These are phyloP conservation scores for Colletotrichum magnum DNA, from an alignment of 2,329 filamentous ascomycete genomes.

Conservation along the genomic window DNA sequence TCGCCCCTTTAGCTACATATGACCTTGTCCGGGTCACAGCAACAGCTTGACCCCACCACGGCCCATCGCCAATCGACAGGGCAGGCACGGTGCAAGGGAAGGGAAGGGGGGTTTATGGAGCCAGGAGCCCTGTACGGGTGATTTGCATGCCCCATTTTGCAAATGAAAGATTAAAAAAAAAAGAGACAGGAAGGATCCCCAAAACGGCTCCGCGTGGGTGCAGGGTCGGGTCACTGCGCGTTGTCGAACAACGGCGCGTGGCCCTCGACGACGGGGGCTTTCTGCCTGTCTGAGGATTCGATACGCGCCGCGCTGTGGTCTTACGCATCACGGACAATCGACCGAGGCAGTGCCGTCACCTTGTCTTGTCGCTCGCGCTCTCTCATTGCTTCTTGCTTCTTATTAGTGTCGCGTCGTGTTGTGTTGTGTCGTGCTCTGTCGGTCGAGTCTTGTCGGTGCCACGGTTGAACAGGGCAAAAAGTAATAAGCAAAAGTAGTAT, in stretches of 20 bases:
- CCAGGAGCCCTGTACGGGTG: constrained; percentile 8
- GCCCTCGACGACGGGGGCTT: not conserved
- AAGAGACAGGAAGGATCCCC: not conserved
- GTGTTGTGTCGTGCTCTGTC: not conserved
- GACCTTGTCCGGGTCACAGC: not conserved
- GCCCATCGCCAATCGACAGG: constrained; percentile 25
- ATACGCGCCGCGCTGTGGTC: constrained; percentile 3
- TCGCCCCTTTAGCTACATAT: constrained; percentile 29
- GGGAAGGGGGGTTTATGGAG: not conserved
- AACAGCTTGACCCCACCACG: constrained; percentile 1
- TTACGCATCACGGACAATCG: constrained; percentile 11
- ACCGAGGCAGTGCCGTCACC: constrained; percentile 22
- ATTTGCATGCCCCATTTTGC: not conserved
- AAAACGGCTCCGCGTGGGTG: not conserved
- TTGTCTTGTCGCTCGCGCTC: too few species aligned
- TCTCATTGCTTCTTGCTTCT: too few species aligned
- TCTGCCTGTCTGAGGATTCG: not conserved
- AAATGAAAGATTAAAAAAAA: not conserved
- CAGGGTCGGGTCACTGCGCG: too few species aligned
- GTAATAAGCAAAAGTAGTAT: not conserved
- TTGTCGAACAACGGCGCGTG: constrained; percentile 1
- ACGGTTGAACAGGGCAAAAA: not conserved
- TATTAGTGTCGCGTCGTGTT: too few species aligned
- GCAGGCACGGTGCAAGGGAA: constrained; percentile 14
- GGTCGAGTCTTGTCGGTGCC: constrained; percentile 9